phyloP scores from a whole-genome alignment of 768 basidiomycete species.

The Lentinula lateritia region DNA sequence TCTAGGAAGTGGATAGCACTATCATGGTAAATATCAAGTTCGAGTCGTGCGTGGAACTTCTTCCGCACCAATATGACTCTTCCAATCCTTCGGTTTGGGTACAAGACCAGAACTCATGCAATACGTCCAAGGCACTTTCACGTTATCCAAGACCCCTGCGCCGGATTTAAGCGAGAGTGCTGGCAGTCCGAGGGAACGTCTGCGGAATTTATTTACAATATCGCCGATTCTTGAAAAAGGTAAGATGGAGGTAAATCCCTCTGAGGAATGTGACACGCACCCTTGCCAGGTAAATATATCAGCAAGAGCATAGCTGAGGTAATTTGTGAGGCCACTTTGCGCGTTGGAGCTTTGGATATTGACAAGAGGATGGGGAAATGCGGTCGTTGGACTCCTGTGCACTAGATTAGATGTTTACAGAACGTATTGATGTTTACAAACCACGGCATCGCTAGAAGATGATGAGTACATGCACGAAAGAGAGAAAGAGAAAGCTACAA shows the following conservation, averaged over 20 bases:
- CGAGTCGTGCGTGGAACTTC: background rate
- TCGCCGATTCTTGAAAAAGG: conserved; percentile 42
- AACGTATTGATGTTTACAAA: conserved; percentile 11
- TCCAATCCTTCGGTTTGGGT: conserved; percentile 60
- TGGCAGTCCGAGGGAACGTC: conserved; percentile 39
- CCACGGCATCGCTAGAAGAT: conserved; percentile 59
- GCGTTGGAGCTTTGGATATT: conserved; percentile 53
- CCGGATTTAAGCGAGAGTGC: conserved; percentile 45
- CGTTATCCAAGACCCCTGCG: conserved; percentile 42
- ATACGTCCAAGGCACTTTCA: conserved; percentile 59
- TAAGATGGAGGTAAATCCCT: background rate
- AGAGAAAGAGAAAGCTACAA: background rate
- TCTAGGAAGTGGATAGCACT: conserved; percentile 25
- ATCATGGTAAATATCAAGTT: background rate
- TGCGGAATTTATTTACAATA: conserved; percentile 53
- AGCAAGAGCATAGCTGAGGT: conserved; percentile 51
- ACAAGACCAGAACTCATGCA: conserved; percentile 56
- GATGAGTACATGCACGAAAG: background rate
- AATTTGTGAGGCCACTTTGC: conserved; percentile 47
- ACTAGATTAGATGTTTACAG: background rate
- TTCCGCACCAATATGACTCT: conserved; percentile 46
- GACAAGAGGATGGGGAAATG: conserved; percentile 61
- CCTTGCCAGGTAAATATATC: conserved; percentile 60
- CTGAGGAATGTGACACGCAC: conserved; percentile 22
- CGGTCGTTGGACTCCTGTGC: conserved; percentile 40